Conservation (phyloP, 805 yeast species). For the Ogataea chonburiensis region DNA sequence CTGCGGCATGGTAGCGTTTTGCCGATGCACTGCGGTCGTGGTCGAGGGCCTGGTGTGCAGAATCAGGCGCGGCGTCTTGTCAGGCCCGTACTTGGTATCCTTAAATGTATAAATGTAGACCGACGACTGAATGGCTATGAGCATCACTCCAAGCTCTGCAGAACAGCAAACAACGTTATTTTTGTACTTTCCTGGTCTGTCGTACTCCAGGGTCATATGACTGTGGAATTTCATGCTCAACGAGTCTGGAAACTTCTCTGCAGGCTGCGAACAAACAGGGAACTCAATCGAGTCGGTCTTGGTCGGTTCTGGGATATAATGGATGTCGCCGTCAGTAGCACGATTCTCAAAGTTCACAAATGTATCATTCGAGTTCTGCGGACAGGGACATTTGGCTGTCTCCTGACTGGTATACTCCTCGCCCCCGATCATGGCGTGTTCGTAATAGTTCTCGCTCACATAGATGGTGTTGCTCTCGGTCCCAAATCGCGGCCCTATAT, state of each 20-base stretch:
- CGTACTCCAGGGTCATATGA: conserved; percentile 23
- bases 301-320: conserved; percentile 16
- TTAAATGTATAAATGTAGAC: conserved; percentile 37
- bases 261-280: conserved; percentile 36
- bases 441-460: conserved; percentile 19
- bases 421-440: conserved; percentile 16
- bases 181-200: conserved; percentile 38
- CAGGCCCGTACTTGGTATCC: conserved; percentile 30
- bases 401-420: conserved; percentile 11
- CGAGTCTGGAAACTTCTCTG: conserved; percentile 37
- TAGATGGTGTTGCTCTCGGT: conserved; percentile 15
- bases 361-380: conserved; percentile 33
- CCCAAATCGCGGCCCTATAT: conserved; percentile 3
- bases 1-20: conserved; percentile 44
- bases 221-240: conserved; percentile 19
- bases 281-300: conserved; percentile 21
- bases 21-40: conserved; percentile 41
- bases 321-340: conserved; percentile 13
- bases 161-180: conserved; percentile 38
- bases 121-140: conserved; percentile 37
- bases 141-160: conserved; percentile 17
- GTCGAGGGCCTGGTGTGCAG: conserved; percentile 43
- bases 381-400: conserved; percentile 17
- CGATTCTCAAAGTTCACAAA: conserved; percentile 36
- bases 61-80: conserved; percentile 25